Evolutionary conservation across 805 yeast species (phyloP), one percentile per base, ranked within the genome.

Genomic region (Grigorovia transvaalensis): DNA sequence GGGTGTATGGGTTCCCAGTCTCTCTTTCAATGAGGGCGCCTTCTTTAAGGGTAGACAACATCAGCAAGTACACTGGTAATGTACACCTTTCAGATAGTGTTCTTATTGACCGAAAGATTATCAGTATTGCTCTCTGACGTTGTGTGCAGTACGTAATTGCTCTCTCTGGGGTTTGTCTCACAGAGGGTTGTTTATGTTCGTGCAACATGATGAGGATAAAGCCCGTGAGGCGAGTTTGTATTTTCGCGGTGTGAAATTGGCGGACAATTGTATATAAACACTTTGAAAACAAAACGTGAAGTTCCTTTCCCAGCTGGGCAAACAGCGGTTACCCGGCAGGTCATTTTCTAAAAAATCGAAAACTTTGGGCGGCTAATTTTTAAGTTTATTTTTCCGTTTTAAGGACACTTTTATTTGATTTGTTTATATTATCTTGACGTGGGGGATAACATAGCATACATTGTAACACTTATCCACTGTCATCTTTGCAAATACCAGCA

Each of bases 351-450:
- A n/a, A 38, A 38, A 38, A 41, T 23, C 6, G 17, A 27, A 41
- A 41, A 42, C 29, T 19, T 47, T 47, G 41, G 49, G 50, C 50
- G 50, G 50, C 50, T 48, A 48, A 48, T 19, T 38, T 12, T 38
- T 12, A 38, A n/a, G 15, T 38, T 15, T 38, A 33, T 23, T 23
- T 23, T 23, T 6, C 27, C 27, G 6, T 23, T 6, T 23, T 23
- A 23, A 23, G 27, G 27, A 3, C 27, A 23, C n/a, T n/a, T n/a
- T n/a, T n/a, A n/a, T n/a, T 23, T 23, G 27, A 23, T 23, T 23
- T 23, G 27, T 23, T 23, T 4, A 23, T 23, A 23, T 23, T 23
- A 23, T 23, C 27, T 23, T 23, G 3, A 4, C 27, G 27, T 23
- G 27, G 27, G 38, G 38, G 38, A 33, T 9, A 33, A 33, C 9